Conservation (phyloP, 148 eudicot species). For the Camellia sinensis region DNA sequence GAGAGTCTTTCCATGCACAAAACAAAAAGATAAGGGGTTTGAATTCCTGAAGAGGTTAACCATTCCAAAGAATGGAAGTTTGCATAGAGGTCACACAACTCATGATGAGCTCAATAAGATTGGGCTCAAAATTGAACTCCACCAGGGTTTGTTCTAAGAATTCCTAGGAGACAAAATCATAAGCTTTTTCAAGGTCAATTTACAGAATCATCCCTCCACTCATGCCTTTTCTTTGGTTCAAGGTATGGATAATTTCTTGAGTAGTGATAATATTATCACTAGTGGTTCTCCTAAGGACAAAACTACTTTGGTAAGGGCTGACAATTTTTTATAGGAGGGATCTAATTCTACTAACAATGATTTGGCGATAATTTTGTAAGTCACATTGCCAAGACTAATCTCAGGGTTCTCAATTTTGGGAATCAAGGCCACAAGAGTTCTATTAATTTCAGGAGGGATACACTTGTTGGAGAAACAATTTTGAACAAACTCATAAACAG, state of each 20-base stretch:
- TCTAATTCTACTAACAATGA: not conserved
- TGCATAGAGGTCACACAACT: not conserved
- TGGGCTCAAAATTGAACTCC: not conserved
- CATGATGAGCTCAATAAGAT: not conserved
- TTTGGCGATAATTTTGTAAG: too few species aligned
- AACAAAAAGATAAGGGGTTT: not conserved
- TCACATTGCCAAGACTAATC: too few species aligned
- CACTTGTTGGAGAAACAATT: too few species aligned
- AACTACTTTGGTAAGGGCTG: constrained; percentile 5
- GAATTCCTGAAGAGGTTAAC: not conserved
- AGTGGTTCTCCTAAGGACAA: not conserved
- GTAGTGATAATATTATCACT: constrained; percentile 5
- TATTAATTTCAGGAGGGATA: too few species aligned
- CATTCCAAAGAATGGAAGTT: not conserved
- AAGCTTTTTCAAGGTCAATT: constrained; percentile 16
- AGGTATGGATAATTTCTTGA: not conserved
- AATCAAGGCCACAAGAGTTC: too few species aligned
- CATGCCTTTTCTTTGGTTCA: not conserved
- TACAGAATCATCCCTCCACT: not conserved
- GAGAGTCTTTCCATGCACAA: constrained; percentile 2
- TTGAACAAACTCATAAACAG: too few species aligned
- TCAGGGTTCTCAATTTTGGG: too few species aligned
- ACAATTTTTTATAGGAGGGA: not conserved
- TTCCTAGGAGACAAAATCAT: not conserved
- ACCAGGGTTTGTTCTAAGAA: not conserved